phyloP scores from a whole-genome alignment of 805 yeast species.

The Candida glaebosa region DNA sequence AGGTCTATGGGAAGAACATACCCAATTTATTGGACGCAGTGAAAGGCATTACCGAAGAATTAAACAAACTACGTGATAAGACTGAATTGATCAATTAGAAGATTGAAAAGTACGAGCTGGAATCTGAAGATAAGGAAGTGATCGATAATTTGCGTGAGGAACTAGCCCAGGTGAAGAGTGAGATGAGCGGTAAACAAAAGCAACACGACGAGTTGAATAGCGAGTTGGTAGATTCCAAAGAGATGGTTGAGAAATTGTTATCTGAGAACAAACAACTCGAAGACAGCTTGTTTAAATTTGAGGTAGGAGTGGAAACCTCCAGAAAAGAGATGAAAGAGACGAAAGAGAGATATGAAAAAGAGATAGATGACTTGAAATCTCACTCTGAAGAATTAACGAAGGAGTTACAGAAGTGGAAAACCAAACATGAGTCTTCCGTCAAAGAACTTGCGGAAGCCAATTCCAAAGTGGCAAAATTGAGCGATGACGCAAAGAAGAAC shows the following conservation, averaged over 20 bases:
- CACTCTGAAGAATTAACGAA: constrained; percentile 8
- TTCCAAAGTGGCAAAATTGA: not conserved
- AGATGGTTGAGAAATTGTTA: not conserved
- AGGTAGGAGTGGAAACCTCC: too few relatives aligned
- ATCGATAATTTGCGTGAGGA: not conserved
- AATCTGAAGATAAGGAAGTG: too few relatives aligned
- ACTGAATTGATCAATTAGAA: not conserved
- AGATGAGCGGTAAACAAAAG: not conserved
- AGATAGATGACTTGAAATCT: not conserved
- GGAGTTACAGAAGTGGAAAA: constrained; percentile 5
- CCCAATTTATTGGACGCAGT: not conserved
- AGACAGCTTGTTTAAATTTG: not conserved
- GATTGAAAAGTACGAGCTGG: not conserved
- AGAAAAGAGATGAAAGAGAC: not conserved
- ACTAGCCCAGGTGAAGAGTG: not conserved
- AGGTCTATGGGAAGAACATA: not conserved
- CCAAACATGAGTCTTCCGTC: not conserved
- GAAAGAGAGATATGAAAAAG: not conserved
- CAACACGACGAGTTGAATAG: too few relatives aligned
- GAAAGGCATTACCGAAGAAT: not conserved
- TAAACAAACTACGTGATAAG: not conserved
- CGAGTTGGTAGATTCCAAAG: not conserved
- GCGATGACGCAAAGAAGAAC: not conserved
- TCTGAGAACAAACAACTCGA: not conserved
- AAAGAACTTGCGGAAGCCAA: not conserved